Conservation (phyloP, 345 rosid species). For the Tarenaya hassleriana region DNA sequence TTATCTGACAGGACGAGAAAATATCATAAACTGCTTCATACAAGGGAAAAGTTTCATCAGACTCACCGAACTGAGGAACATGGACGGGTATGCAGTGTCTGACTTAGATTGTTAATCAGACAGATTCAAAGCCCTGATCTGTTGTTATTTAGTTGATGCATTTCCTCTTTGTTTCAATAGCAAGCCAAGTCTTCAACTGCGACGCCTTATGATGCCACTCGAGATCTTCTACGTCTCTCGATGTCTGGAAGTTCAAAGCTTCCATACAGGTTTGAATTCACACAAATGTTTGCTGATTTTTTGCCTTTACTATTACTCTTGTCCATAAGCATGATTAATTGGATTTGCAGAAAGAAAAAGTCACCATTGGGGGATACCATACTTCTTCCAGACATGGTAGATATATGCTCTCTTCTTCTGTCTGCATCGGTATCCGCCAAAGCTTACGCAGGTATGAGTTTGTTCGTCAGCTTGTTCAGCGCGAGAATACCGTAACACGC, state of each 20-base stretch:
- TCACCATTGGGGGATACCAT: constrained; percentile 10
- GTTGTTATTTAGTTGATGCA: not conserved
- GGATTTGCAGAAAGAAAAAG: constrained; percentile 20
- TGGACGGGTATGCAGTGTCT: constrained; percentile 17
- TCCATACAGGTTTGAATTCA: constrained; percentile 25
- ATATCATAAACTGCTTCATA: constrained; percentile 25
- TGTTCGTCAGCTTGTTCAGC: not conserved
- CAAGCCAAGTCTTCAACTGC: constrained; percentile 14
- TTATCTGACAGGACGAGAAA: constrained; percentile 30
- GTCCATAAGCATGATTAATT: not conserved
- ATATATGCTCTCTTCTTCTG: constrained; percentile 18
- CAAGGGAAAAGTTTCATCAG: constrained; percentile 22
- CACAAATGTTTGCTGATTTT: not conserved
- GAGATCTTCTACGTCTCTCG: constrained; percentile 18
- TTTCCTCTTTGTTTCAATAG: constrained; percentile 6
- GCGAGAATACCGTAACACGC: not conserved
- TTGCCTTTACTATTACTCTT: not conserved
- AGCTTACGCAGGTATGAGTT: constrained; percentile 21
- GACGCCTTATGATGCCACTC: constrained; percentile 13
- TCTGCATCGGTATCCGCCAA: constrained; percentile 18
- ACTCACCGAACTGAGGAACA: constrained; percentile 18
- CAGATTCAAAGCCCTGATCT: not conserved
- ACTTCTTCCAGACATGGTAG: constrained; percentile 8
- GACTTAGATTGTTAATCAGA: no score
- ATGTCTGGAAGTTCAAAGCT: constrained; percentile 23